Base-by-base conservation (phyloP, 495 filamentous ascomycete genomes). In the Pyrenula massariospora region DNA sequence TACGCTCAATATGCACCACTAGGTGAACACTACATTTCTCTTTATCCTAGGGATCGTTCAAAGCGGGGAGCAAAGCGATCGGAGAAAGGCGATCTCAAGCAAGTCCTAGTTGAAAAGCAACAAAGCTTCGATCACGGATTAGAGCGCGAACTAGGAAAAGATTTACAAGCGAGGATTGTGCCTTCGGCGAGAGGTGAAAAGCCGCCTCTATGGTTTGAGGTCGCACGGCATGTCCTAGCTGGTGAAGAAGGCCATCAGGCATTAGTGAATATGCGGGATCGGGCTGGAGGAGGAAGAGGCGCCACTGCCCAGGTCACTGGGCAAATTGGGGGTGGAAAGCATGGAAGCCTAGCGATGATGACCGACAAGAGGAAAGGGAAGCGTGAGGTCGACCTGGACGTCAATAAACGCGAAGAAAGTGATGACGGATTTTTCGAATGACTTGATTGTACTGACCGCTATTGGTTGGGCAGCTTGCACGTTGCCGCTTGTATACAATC, bases 1-100 rank as follows among this genome's bases (percentile, higher is more conserved):
- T 98, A 98, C 63, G 83, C 89, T 0, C 78, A 85, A 50, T 91
- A 88, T 70, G 90, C 82, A 63, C 93, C 93, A 3, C 80, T 89
- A 48, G 75, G 79, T 57, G 83, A 89, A 63, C 81, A 83, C 59
- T 98, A 98, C 70, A 72, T 87, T 56, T 83, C 87, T 20, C 71
- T 97, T 3, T 96, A 88, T 63, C 77, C 80, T 10, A 76, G 71
- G 48, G 67, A 69, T 36, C 67, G 19, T 10, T 52, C 50, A 24
- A 52, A 20, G 50, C 22, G 19, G 19, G 20, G 19, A 20, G 5
- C n/a, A 52, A 19, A 52, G n/a, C 8, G 68, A 54, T 66, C 61
- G 47, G 62, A 62, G 22, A 58, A 66, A 15, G 57, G 57, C 15
- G 22, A 55, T 1, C 58, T 24, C 1, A 57, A 58, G n/a, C 63